Evolutionary conservation across 2,329 filamentous ascomycete species (phyloP).

Genomic region (Aspergillus floridensis): DNA sequence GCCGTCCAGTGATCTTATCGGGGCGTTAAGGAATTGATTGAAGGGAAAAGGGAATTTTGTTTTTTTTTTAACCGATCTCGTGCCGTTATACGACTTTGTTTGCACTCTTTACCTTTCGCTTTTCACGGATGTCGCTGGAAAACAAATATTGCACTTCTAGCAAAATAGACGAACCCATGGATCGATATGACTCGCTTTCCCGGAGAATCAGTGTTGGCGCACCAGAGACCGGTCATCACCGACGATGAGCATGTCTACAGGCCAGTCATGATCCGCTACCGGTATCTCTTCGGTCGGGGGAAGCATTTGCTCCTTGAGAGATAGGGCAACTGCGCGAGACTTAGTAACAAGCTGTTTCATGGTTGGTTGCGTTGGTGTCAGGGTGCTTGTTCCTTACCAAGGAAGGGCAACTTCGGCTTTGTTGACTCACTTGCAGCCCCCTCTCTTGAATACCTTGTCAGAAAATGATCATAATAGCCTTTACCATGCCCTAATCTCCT

Average conservation of each 20-base stretch:
- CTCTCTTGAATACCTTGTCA: slow-evolving; percentile 67
- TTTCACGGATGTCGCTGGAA: slow-evolving; percentile 19
- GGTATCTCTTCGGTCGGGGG: slow-evolving; percentile 65
- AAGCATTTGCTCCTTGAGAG: slow-evolving; percentile 82
- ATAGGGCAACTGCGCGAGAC: slow-evolving; percentile 65
- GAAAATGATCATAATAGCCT: slow-evolving; percentile 94
- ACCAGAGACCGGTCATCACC: slow-evolving; percentile 62
- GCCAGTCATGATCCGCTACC: slow-evolving; percentile 72
- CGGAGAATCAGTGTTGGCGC: slow-evolving; percentile 25
- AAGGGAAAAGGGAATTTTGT: neutral
- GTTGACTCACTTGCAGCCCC: slow-evolving; percentile 33
- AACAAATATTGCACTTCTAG: slow-evolving; percentile 18
- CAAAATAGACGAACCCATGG: slow-evolving; percentile 20
- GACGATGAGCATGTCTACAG: slow-evolving; percentile 72
- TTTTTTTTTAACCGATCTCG: slow-evolving; percentile 1
- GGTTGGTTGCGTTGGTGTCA: slow-evolving; percentile 2
- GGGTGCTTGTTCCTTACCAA: slow-evolving; percentile 49
- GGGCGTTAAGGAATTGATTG: slow-evolving; percentile 8
- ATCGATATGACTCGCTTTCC: slow-evolving; percentile 18
- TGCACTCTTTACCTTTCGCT: slow-evolving; percentile 12
- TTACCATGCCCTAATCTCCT: slow-evolving; percentile 87
- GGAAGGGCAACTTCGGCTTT: slow-evolving; percentile 52
- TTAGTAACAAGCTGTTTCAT: slow-evolving; percentile 21
- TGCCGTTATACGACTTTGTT: slow-evolving; percentile 12
- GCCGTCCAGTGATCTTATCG: slow-evolving; percentile 36